A percentile compares a stretch with the other conserved stretches of the same genome.
These are phyloP conservation scores for Fraxinus velutina DNA, from an alignment of 305 asterid genomes.

Conservation along the genomic window DNA sequence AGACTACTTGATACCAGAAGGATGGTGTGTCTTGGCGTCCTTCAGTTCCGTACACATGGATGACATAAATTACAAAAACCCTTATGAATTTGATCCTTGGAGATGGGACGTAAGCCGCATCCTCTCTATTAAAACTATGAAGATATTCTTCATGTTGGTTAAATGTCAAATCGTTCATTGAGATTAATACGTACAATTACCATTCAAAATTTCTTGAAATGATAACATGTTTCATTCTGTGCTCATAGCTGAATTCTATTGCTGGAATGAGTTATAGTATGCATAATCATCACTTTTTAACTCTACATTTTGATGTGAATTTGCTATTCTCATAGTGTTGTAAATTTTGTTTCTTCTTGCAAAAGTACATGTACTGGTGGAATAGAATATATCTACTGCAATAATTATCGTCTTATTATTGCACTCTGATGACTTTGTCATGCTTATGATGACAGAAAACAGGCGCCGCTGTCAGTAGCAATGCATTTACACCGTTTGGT, in stretches of 20 bases:
- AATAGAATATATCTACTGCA: not conserved
- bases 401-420: not conserved
- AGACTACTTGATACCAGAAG: conserved; percentile 91
- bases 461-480: conserved; percentile 47
- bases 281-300: not conserved
- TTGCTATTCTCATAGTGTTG: not conserved
- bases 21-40: conserved; percentile 83
- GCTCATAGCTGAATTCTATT: not conserved
- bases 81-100: conserved; percentile 80
- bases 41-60: conserved; percentile 89
- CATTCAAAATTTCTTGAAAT: not conserved
- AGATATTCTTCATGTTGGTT: conserved; percentile 20
- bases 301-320: not conserved
- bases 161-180: not conserved
- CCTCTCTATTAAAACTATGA: not conserved
- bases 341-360: not conserved
- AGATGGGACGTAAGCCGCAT: conserved; percentile 74
- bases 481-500: conserved; percentile 80
- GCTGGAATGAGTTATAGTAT: not conserved
- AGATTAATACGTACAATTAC: not conserved
- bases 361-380: not conserved
- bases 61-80: conserved; percentile 61
- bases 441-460: conserved; percentile 37
- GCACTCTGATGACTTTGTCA: not conserved
- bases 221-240: not conserved